Evolutionary conservation across 2,329 filamentous ascomycete genomes (phyloP).

Genomic region (Rugonectria rugulosa): DNA sequence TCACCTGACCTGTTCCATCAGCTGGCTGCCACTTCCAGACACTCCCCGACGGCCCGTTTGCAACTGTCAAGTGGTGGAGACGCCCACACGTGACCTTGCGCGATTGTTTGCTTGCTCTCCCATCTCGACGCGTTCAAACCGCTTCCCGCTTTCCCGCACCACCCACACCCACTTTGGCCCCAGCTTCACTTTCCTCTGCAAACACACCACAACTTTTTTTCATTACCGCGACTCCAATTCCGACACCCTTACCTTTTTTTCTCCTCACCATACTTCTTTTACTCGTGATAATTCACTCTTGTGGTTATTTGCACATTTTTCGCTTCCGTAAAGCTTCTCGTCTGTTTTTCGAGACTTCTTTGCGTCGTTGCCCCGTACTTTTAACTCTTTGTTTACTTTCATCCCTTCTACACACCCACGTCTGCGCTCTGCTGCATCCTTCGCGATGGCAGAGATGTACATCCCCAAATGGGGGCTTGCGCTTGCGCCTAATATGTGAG

Average conservation of each 20-base stretch:
- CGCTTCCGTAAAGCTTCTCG: constrained; percentile 24
- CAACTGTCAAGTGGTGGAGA: not conserved
- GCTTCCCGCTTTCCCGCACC: constrained; percentile 1
- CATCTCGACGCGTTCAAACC: constrained; percentile 22
- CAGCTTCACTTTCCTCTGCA: constrained; percentile 14
- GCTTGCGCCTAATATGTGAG: constrained; percentile 33
- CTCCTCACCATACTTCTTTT: constrained; percentile 13
- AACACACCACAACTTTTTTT: constrained; percentile 20
- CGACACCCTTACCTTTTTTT: constrained; percentile 27
- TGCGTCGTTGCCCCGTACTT: constrained; percentile 29
- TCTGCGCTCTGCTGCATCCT: constrained; percentile 27
- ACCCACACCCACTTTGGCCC: constrained; percentile 17
- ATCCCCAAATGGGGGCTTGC: constrained; percentile 35
- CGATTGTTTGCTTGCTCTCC: constrained; percentile 20
- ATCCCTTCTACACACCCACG: not conserved
- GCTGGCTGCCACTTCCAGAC: not conserved
- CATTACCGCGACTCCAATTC: not conserved
- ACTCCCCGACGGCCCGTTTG: constrained; percentile 1
- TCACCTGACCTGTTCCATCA: not conserved
- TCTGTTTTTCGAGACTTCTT: not conserved
- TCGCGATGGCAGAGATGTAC: constrained; percentile 35
- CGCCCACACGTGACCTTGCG: constrained; percentile 16
- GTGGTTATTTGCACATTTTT: constrained; percentile 2
- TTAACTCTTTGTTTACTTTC: constrained; percentile 40
- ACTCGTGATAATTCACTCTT: constrained; percentile 6